Percentiles rank a stretch among this genome's conserved stretches.
Conservation (phyloP, 805 yeast genomes). For the Candida ipomoeae region DNA sequence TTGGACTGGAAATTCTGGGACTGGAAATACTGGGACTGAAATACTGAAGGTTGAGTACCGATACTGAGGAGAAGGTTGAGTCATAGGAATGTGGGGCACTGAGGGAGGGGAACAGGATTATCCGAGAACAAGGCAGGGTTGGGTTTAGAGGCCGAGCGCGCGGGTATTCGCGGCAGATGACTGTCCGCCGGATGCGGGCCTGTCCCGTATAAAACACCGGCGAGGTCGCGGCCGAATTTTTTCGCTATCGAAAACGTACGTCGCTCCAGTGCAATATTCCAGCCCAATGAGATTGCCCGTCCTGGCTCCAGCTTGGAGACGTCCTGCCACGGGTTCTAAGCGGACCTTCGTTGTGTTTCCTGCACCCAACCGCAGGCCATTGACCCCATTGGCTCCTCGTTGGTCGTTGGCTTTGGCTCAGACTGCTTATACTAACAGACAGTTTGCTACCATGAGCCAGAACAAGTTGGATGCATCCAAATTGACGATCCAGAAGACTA, state of each 20-base stretch:
- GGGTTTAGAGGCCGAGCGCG: background rate
- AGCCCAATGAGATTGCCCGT: background rate
- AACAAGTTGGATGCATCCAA: constrained; percentile 38
- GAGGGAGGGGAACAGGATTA: background rate
- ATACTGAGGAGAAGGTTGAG: no score
- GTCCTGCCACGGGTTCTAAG: no score
- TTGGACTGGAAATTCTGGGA: no score
- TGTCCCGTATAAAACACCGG: background rate
- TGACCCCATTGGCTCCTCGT: no score
- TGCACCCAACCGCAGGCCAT: no score
- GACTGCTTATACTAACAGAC: constrained; percentile 9
- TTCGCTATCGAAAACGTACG: constrained; percentile 2
- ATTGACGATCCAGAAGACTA: constrained; percentile 34
- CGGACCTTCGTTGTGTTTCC: no score
- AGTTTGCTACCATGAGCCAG: constrained; percentile 17
- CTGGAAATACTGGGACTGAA: no score
- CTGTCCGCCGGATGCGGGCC: constrained; percentile 5
- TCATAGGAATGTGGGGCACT: background rate
- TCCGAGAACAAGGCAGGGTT: background rate
- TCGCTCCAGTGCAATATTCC: background rate
- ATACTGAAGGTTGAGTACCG: no score
- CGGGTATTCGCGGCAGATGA: constrained; percentile 17
- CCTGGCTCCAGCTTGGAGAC: background rate
- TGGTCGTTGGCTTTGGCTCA: background rate
- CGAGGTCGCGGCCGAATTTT: constrained; percentile 1